phyloP scores from a whole-genome alignment of 257 asterid species.

The Gentiana straminea region DNA sequence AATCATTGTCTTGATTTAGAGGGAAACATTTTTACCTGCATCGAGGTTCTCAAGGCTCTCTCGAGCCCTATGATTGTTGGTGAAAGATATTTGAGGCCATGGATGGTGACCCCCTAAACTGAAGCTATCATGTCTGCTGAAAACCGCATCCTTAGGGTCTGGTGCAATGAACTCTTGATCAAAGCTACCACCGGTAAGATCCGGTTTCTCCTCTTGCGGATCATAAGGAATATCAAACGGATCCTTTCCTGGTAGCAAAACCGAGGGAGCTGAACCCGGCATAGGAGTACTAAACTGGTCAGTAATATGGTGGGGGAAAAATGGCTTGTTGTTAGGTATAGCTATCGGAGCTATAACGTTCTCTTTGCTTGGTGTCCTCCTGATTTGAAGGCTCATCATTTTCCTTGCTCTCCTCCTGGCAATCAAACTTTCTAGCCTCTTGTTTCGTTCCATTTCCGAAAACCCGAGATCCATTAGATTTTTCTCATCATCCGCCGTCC shows the following conservation, averaged over 20 bases:
- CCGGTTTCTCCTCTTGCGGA: slow-evolving; percentile 78
- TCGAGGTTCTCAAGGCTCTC: slow-evolving; percentile 12
- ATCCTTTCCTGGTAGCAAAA: slow-evolving; percentile 50
- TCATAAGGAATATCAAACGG: slow-evolving; percentile 95
- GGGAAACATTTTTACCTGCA: slow-evolving; percentile 5
- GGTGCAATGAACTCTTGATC: slow-evolving; percentile 46
- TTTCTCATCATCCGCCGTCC: slow-evolving; percentile 36
- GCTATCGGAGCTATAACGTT: slow-evolving; percentile 24
- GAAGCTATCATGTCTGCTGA: slow-evolving; percentile 62
- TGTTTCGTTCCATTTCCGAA: slow-evolving; percentile 59
- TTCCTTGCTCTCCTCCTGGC: slow-evolving; percentile 74
- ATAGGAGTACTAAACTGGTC: slow-evolving; percentile 28
- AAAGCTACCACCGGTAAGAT: slow-evolving; percentile 73
- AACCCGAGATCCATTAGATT: slow-evolving; percentile 47
- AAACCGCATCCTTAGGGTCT: slow-evolving; percentile 33
- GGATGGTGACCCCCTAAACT: slow-evolving; percentile 28
- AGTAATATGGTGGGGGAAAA: slow-evolving; percentile 3
- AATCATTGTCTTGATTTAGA: background rate
- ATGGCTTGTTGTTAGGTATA: slow-evolving; percentile 31
- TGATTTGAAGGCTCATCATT: slow-evolving; percentile 31
- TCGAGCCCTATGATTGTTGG: slow-evolving; percentile 11
- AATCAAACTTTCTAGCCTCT: slow-evolving; percentile 78
- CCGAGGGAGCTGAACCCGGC: slow-evolving; percentile 86
- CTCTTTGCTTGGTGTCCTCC: slow-evolving; percentile 37
- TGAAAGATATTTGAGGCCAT: slow-evolving; percentile 8